These are phyloP conservation scores for Fusarium sp. DNA, from an alignment of 2,329 filamentous ascomycete genomes.

Conservation along the genomic window DNA sequence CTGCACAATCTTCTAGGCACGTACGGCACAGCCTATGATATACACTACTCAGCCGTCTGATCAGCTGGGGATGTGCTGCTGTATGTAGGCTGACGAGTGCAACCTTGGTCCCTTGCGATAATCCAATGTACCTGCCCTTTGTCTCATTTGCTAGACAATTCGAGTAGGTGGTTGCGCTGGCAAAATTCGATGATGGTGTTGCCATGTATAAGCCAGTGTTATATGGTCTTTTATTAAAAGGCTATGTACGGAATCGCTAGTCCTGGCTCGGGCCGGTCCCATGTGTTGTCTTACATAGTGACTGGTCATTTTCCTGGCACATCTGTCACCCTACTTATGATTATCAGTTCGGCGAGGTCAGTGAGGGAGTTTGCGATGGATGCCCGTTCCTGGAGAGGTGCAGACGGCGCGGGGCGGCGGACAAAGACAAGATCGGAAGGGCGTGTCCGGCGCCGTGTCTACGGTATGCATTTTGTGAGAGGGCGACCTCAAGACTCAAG, in stretches of 20 bases:
- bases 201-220: conserved; percentile 24
- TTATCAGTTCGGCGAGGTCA: conserved; percentile 25
- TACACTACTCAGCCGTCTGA: conserved; percentile 14
- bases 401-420: conserved; percentile 27
- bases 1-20: conserved; percentile 36
- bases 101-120: conserved; percentile 17
- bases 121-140: conserved; percentile 9
- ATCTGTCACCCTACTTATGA: conserved; percentile 25
- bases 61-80: conserved; percentile 38
- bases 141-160: conserved; percentile 22
- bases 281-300: conserved; percentile 46
- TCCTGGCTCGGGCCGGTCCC: conserved; percentile 47
- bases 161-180: conserved; percentile 31
- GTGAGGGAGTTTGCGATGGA: conserved; percentile 31
- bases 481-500: neutral
- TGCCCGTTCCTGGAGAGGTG: conserved; percentile 37
- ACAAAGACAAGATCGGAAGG: conserved; percentile 33
- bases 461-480: conserved; percentile 20
- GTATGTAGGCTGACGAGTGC: conserved; percentile 41
- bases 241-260: conserved; percentile 18
- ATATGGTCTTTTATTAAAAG: conserved; percentile 7
- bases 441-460: conserved; percentile 23
- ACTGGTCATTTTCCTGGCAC: conserved; percentile 40
- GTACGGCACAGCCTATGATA: conserved; percentile 25
- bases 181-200: conserved; percentile 34